Base-by-base conservation (phyloP, 2,329 filamentous ascomycete genomes). In the Trichoderma sp. region DNA sequence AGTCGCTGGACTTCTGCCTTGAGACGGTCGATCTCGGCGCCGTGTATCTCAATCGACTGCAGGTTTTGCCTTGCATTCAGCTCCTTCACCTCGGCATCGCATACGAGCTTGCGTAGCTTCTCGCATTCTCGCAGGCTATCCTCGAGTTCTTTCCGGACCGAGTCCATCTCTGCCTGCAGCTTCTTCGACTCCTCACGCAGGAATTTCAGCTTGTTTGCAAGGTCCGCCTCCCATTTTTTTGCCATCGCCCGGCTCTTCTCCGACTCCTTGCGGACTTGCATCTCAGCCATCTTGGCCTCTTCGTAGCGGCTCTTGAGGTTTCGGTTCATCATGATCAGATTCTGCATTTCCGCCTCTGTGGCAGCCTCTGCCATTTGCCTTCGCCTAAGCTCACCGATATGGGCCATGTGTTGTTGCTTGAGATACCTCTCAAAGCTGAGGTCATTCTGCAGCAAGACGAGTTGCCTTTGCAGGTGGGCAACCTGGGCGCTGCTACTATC, bases 381-480 rank as follows among this genome's bases (percentile, higher is more conserved):
- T 15, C 91, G 85, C 72, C 92, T 89, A 50, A 95, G 80, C 73
- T 92, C 90, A 1, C 91, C 91, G 74, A 95, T 94, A 68, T 94
- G 91, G 2, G 89, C 87, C 71, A 94, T 87, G 76, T 94, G 92
- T 74, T 95, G 92, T 71, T 93, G 88, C 75, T 94, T 94, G 73
- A 94, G 84, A 77, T 93, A 94, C 29, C 91, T 85, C 76, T 95
- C 92, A 74, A 94, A 95, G 71, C 91, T 92, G 52, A 95, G 82
- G 72, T 95, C 92, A 70, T 94, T 95, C 53, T 90, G 88, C 12
- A 95, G 78, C 2, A 94, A 80, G 64, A 93, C 85, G n/a, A 93
- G 86, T 72, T 93, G 90, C 50, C 90, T 86, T 71, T 92, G 89
- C 4, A 95, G 80, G 71, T 88, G 86, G 1, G 84, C 80, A 32